Percentiles rank a stretch among this genome's conserved stretches.
These are phyloP conservation scores for Ailanthus altissimus DNA, from an alignment of 345 rosid species.

Conservation along the genomic window DNA sequence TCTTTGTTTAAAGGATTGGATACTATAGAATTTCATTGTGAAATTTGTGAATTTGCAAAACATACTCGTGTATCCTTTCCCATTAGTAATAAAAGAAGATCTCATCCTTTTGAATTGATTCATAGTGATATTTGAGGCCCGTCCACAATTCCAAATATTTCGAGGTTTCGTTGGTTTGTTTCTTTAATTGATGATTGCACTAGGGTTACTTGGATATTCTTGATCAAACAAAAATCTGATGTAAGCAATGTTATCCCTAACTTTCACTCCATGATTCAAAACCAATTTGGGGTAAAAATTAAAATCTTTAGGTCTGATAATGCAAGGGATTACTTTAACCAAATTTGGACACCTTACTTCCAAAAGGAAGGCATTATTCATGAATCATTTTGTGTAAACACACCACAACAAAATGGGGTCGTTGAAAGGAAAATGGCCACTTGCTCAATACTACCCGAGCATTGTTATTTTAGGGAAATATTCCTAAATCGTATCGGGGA, in stretches of 20 bases:
- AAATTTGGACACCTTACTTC: background rate
- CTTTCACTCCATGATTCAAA: no score
- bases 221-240: no score
- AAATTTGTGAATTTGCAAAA: constrained; percentile 11
- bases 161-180: background rate
- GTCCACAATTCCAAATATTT: background rate
- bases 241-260: no score
- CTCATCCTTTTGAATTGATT: background rate
- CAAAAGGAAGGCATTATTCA: background rate
- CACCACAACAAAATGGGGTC: background rate
- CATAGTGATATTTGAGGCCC: background rate
- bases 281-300: no score
- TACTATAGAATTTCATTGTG: background rate
- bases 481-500: background rate
- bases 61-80: constrained; percentile 8
- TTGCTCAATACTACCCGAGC: background rate
- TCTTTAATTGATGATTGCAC: background rate
- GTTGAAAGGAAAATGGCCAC: background rate
- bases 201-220: no score
- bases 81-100: constrained; percentile 6
- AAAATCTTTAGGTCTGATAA: no score
- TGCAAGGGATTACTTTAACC: no score
- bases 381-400: background rate
- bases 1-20: background rate
- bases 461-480: background rate